A percentile compares a stretch with the other conserved stretches of the same genome.
These are phyloP conservation scores for Tephrocybe rancida DNA, from an alignment of 768 basidiomycete genomes.

Conservation along the genomic window DNA sequence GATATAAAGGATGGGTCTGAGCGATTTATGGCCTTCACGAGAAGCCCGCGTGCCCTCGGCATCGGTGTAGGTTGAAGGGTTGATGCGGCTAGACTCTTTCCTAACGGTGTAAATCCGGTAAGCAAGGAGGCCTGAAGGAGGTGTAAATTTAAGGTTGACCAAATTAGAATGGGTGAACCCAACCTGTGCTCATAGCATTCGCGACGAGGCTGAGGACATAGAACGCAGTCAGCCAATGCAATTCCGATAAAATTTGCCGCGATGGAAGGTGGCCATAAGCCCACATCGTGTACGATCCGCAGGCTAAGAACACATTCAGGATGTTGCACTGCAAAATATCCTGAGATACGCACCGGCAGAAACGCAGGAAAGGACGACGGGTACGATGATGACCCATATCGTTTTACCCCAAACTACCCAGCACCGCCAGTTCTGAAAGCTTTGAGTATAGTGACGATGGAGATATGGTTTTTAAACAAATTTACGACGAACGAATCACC, in stretches of 20 bases:
- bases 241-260: conserved; percentile 1
- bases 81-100: neutral
- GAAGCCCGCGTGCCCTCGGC: neutral
- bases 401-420: conserved; percentile 9
- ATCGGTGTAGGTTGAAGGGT: neutral
- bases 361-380: neutral
- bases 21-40: neutral
- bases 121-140: conserved; percentile 5
- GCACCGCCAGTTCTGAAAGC: conserved; percentile 6
- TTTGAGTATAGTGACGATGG: neutral
- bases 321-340: neutral
- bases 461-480: no score
- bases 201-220: conserved; percentile 7
- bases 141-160: neutral
- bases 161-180: neutral
- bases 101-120: conserved; percentile 2
- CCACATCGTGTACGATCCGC: conserved; percentile 10
- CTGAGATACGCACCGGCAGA: neutral
- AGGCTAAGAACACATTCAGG: neutral
- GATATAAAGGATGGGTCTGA: conserved; percentile 4
- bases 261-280: conserved; percentile 8
- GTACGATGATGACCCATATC: neutral
- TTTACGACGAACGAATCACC: conserved; percentile 8
- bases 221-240: conserved; percentile 1
- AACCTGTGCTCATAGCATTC: conserved; percentile 6